A percentile compares a stretch with the other conserved stretches of the same genome.
Evolutionary conservation across 2,329 filamentous ascomycete species (phyloP).

Genomic region (Coleophoma cylindrospora): DNA sequence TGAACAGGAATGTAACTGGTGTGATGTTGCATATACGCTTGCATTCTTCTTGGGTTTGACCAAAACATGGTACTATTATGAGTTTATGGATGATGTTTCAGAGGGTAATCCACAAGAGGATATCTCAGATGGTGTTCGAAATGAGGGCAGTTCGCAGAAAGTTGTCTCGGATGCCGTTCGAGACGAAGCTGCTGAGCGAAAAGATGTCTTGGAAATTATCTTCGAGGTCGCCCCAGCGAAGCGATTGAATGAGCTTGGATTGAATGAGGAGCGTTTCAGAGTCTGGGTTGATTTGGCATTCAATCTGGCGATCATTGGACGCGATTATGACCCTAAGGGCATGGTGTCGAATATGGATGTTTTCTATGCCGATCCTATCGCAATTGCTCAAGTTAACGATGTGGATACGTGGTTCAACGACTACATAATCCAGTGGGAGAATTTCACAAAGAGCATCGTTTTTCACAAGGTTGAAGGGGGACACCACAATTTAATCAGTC

Average conservation of each 20-base stretch:
- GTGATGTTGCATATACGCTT: slow-evolving; percentile 27
- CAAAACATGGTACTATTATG: slow-evolving; percentile 17
- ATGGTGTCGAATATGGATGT: slow-evolving; percentile 33
- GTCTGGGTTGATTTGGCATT: slow-evolving; percentile 32
- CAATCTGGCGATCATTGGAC: slow-evolving; percentile 30
- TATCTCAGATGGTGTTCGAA: too few relatives aligned
- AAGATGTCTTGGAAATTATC: slow-evolving; percentile 19
- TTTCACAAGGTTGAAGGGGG: slow-evolving; percentile 31
- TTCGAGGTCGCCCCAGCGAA: slow-evolving; percentile 12
- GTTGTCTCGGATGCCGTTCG: slow-evolving; percentile 28
- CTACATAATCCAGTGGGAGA: slow-evolving; percentile 29
- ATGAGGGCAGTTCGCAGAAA: too few relatives aligned
- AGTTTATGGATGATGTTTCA: too few relatives aligned
- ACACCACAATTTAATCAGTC: slow-evolving; percentile 35
- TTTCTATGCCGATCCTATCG: slow-evolving; percentile 32
- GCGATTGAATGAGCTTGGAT: slow-evolving; percentile 26
- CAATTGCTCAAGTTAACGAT: slow-evolving; percentile 7
- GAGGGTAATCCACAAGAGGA: too few relatives aligned
- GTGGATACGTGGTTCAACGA: slow-evolving; percentile 26
- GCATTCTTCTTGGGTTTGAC: slow-evolving; percentile 31
- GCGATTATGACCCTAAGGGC: slow-evolving; percentile 38
- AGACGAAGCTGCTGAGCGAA: slow-evolving; percentile 1
- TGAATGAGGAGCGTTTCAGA: slow-evolving; percentile 21
- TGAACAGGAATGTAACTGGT: slow-evolving; percentile 26
- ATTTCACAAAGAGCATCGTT: slow-evolving; percentile 23